A percentile compares a stretch with the other conserved stretches of the same genome.
Conservation (phyloP, 2,329 filamentous ascomycete species). For the Talaromyces sp. region DNA sequence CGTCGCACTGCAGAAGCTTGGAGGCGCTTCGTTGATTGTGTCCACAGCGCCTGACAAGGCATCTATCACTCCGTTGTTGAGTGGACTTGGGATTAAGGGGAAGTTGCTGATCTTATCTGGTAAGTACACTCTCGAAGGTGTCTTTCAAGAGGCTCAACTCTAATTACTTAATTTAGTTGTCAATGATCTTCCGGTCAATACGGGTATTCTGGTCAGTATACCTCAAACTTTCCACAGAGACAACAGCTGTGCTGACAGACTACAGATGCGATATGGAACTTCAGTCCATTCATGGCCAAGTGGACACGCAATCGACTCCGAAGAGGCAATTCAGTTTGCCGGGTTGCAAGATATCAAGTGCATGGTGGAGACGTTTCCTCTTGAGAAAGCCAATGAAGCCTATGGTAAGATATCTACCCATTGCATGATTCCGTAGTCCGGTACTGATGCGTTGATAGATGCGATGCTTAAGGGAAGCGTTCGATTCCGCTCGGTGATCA, state of each 20-base stretch:
- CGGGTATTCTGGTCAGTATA: slow-evolving; percentile 23
- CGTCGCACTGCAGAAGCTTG: slow-evolving; percentile 37
- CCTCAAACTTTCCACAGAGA: background rate
- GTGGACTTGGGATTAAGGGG: slow-evolving; percentile 29
- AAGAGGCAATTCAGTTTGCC: slow-evolving; percentile 42
- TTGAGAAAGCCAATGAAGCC: slow-evolving; percentile 47
- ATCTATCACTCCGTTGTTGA: slow-evolving; percentile 36
- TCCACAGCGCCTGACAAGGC: slow-evolving; percentile 39
- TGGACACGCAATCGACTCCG: slow-evolving; percentile 53
- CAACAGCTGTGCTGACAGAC: slow-evolving; percentile 9
- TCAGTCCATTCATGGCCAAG: slow-evolving; percentile 54
- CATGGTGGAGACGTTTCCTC: slow-evolving; percentile 24
- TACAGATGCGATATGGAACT: slow-evolving; percentile 48
- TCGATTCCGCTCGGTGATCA: slow-evolving; percentile 53
- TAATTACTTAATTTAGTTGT: background rate
- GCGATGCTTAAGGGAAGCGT: slow-evolving; percentile 52
- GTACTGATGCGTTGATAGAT: slow-evolving; percentile 32
- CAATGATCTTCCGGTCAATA: slow-evolving; percentile 12
- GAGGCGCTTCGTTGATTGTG: slow-evolving; percentile 38
- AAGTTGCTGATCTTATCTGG: slow-evolving; percentile 17
- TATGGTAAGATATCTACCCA: slow-evolving; percentile 37
- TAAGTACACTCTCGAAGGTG: background rate
- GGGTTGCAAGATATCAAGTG: slow-evolving; percentile 23
- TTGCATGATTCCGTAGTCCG: background rate
- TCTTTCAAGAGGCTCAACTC: background rate